Evolutionary conservation across 177 flowering plant species (phyloP), one percentile per base, ranked within the genome.

Genomic region (Vitis hybrid): DNA sequence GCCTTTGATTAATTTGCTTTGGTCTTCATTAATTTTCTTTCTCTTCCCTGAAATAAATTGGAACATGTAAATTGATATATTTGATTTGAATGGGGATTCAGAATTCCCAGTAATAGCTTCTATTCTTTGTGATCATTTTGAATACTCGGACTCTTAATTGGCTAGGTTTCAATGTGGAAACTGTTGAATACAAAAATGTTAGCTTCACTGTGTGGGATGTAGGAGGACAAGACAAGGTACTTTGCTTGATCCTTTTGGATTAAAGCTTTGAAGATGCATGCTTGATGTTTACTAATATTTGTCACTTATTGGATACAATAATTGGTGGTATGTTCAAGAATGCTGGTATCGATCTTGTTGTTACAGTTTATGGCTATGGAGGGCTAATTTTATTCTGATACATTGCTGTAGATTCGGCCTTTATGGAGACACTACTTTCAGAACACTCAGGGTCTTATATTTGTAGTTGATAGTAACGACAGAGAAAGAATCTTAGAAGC

Each of bases 371-470:
- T 14, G 16, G 56, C 56, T 54, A 54, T 6, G 1, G 56, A n/a
- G 56, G 11, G 19, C 21, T 13, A 11, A 14, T 70, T 6, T 2
- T 50, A 11, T 51, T 70, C 11, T 35, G 35, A 12, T 21, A 5
- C 4, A 52, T 5, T 69, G 30, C 16, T 50, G n/a, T 67, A 87
- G 89, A 86, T 87, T 61, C 74, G 89, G 46, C 91, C 91, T 40
- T 70, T 89, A n/a, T 87, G 93, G 93, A 82, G 93, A 56, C 87
- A 83, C 79, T 87, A 89, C 74, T 89, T 89, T 67, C 88, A 85
- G 76, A 85, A 86, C 75, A 83, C 89, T 0, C 88, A 88, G 30
- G 92, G 88, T 11, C 80, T 88, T 12, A 86, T 89, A 57, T 89
- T 86, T 74, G 91, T 87, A 72, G 85, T 86, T 59, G 93, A 89